These are phyloP conservation scores for Cenchrus americanus DNA, from an alignment of 176 grass and related monocot species.

Conservation along the genomic window DNA sequence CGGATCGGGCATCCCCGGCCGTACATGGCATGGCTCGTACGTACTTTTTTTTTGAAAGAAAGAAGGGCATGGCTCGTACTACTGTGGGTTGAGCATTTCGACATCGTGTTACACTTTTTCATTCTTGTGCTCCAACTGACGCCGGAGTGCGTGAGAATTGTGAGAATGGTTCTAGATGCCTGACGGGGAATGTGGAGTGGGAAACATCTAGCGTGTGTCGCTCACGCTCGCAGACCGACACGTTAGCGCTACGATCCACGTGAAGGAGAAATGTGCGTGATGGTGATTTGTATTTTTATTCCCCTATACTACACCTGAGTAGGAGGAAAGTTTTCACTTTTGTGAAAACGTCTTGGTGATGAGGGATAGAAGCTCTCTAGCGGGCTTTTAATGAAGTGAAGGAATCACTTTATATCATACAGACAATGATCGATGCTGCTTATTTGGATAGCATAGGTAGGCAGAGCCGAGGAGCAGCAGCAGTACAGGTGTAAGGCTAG, in stretches of 20 bases:
- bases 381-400: not conserved
- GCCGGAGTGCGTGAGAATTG: not conserved
- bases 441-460: not conserved
- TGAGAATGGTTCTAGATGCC: not conserved
- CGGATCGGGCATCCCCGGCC: not conserved
- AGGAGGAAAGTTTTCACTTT: not conserved
- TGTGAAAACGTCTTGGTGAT: not conserved
- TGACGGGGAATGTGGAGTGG: not conserved
- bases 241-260: not conserved
- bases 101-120: not conserved
- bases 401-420: not conserved
- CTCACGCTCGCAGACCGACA: not conserved
- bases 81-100: not conserved
- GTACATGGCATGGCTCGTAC: constrained; percentile 20
- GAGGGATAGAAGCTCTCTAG: not conserved
- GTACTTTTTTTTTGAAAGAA: too few species aligned
- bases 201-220: not conserved
- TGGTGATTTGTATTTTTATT: not conserved
- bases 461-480: too few species aligned
- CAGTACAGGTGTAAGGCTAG: not conserved
- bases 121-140: not conserved
- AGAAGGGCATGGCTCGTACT: too few species aligned
- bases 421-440: not conserved
- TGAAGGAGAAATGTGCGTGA: not conserved
- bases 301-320: not conserved